Base-by-base conservation (phyloP, 176 grass and related monocot genomes). In the Rhipidocladum racemiflorum region DNA sequence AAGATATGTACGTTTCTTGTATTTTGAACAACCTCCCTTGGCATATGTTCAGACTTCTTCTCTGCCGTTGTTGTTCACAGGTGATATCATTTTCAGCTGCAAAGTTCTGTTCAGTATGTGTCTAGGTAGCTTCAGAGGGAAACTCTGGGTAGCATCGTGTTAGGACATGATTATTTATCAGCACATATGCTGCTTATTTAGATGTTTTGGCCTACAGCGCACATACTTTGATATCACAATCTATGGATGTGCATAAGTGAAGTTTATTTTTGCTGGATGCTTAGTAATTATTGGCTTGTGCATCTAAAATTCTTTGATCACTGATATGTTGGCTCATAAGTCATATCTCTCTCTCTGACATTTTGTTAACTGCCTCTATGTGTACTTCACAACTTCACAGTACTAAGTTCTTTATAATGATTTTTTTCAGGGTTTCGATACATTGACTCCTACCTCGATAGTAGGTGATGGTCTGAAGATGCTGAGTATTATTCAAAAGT, bases 371-470 rank as follows among this genome's bases (percentile, higher is more conserved):
- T 2, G 0, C 23, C 5, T 75, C 32, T 79, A 43, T 61, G 24
- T 36, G 0, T 44, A 77, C 8, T 43, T 28, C 5, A 3, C 13
- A 48, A 48, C 4, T 27, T 81, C 15, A 25, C 10, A 18, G 16
- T 72, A 38, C 17, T 76, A 84, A 81, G 64, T 72, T 56, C 1
- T 80, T 53, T 51, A 28, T 36, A 54, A 90, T 51, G 45, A 42
- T 81, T 11, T 72, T 68, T 88, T 64, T 90, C 66, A 99, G 92
- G 96, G 91, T 74, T 83, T 99, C 85, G 87, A 99, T 79, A 93
- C 92, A 74, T 46, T 63, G 23, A 90, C 71, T 79, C 92, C 92
- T 18, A 88, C 81, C n/a, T 82, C 95, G 82, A 43, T 30, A 68
- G 42, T 95, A 20, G 91, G 92, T 75, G 76, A 93, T 78, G 53